A percentile compares a stretch with the other conserved stretches of the same genome.
Conservation (phyloP, 2,329 filamentous ascomycete species). For the Colletotrichum cordylinicola region DNA sequence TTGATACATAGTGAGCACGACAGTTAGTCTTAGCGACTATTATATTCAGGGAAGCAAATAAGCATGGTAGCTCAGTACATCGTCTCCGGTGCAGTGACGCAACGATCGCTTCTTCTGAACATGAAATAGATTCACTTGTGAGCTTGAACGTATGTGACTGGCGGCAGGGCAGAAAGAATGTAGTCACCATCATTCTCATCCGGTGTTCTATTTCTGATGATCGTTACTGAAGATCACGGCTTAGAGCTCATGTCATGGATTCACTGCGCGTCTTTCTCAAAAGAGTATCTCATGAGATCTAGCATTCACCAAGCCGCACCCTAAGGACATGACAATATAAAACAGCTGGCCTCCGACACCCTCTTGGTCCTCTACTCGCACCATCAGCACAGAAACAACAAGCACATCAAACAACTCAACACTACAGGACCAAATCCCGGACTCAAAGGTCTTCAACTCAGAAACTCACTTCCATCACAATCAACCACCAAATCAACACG, state of each 20-base stretch:
- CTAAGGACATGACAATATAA: background rate
- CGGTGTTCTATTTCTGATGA: background rate
- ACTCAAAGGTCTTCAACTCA: background rate
- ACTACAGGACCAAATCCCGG: background rate
- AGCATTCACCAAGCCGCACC: background rate
- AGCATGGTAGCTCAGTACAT: background rate
- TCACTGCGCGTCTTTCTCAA: background rate
- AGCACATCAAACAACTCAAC: background rate
- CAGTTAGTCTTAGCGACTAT: background rate
- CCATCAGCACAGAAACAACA: background rate
- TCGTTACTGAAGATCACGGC: background rate
- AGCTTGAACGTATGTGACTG: background rate
- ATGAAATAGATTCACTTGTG: background rate
- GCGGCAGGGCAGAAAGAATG: background rate
- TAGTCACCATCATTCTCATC: background rate
- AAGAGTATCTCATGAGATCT: background rate
- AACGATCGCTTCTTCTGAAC: background rate
- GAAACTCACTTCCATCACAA: background rate
- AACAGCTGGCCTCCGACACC: background rate
- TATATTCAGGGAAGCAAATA: background rate
- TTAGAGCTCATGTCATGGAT: background rate
- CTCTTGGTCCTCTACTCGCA: background rate
- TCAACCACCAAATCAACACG: background rate
- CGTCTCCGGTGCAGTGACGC: accelerated
- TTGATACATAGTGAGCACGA: background rate